Conservation (phyloP, 441 rosid species). For the Mallotus repandus region DNA sequence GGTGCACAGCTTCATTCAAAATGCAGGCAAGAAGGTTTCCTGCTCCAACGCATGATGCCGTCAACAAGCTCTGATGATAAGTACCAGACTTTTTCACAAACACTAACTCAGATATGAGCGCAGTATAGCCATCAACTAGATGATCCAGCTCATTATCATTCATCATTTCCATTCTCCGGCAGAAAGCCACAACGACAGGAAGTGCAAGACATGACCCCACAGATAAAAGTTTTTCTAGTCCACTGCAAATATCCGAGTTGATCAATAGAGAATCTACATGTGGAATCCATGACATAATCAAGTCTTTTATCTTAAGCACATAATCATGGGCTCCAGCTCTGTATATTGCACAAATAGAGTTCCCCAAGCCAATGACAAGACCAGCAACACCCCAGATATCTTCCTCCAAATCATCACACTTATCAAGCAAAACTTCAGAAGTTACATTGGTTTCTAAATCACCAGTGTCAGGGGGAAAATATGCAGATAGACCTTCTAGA, state of each 20-base stretch:
- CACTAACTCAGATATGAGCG: constrained; percentile 67
- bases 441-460: constrained; percentile 30
- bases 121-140: constrained; percentile 55
- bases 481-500: constrained; percentile 47
- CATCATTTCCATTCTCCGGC: constrained; percentile 76
- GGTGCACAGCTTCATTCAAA: constrained; percentile 72
- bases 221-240: constrained; percentile 51
- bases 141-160: constrained; percentile 54
- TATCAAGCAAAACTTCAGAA: constrained; percentile 45
- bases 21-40: constrained; percentile 75
- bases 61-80: constrained; percentile 67
- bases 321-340: constrained; percentile 73
- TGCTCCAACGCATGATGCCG: constrained; percentile 81
- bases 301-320: constrained; percentile 62
- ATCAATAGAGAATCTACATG: constrained; percentile 39
- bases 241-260: constrained; percentile 36
- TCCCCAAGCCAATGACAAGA: constrained; percentile 83
- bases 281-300: constrained; percentile 79
- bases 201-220: constrained; percentile 85
- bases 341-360: constrained; percentile 67
- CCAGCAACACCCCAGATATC: constrained; percentile 96
- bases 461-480: constrained; percentile 40
- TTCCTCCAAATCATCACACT: constrained; percentile 63
- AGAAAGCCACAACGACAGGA: constrained; percentile 71
- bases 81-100: constrained; percentile 57